Base-by-base conservation (phyloP, 2,329 filamentous ascomycete species). In the Pestalotiopsis sp. region DNA sequence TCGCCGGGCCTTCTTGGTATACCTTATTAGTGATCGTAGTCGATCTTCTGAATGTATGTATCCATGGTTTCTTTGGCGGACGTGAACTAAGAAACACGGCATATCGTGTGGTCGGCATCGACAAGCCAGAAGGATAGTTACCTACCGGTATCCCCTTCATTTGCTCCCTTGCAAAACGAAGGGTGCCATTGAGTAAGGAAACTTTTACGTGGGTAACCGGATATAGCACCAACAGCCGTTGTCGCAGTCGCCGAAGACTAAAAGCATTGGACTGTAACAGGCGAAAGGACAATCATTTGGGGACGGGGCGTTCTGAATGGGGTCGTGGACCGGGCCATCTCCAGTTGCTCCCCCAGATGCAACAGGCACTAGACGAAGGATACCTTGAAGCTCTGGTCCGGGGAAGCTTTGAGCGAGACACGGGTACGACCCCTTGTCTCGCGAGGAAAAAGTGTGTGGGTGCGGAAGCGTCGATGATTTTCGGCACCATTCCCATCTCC, bases 381-480 rank as follows among this genome's bases (percentile, higher is more conserved):
- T 13, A 62, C 27, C 27, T 49, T 52, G 45, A 52, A 52, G 45
- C n/a, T 52, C 17, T 62, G 27, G 59, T 62, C 59, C 59, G 59
- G 59, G 59, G 59, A 62, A 62, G 59, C 59, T 62, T 36, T 62
- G 59, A 20, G 31, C 59, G 59, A 62, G 36, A 62, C 59, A 62
- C 31, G 59, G 59, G 31, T 14, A 62, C 59, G 57, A 36, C 23
- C 23, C 59, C 59, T 36, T 61, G 59, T 39, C 31, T 61, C 31
- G 59, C 25, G 27, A 61, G 11, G 25, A 41, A 61, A 61, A 20
- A 17, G 31, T 31, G 27, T 36, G 11, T 36, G 31, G 36, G 59
- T 36, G 27, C 38, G 59, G 59, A 7, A 9, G 31, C 31, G 31
- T 36, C 31, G 31, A 36, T 36, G 31, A 36, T 36, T 36, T 62